phyloP scores from a whole-genome alignment of 306 rosid species.

The Senna siamea region DNA sequence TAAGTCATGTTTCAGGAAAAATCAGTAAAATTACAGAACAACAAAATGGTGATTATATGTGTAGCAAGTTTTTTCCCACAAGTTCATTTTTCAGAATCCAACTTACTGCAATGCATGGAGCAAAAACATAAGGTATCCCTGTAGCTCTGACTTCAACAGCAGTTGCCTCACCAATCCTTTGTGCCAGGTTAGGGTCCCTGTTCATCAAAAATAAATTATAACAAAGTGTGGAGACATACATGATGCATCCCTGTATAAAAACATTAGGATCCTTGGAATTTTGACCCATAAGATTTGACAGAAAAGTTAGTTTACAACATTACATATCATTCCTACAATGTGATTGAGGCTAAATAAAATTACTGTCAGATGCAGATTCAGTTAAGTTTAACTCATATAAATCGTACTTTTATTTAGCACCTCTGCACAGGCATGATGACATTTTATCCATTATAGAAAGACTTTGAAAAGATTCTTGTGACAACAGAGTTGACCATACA shows the following conservation, averaged over 20 bases:
- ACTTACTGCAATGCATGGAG: conserved; percentile 95
- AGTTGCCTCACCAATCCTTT: conserved; percentile 87
- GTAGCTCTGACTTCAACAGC: conserved; percentile 96
- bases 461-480: background rate
- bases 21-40: conserved; percentile 28
- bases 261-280: conserved; percentile 4
- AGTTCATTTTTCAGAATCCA: conserved; percentile 15
- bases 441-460: background rate
- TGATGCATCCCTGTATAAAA: conserved; percentile 22
- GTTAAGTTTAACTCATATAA: conserved; percentile 1
- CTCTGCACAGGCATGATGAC: conserved; percentile 16
- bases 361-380: background rate
- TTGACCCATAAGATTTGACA: conserved; percentile 2
- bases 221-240: conserved; percentile 26
- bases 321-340: background rate
- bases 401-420: background rate
- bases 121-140: conserved; percentile 87
- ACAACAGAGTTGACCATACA: conserved; percentile 18
- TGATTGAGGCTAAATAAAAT: conserved; percentile 15
- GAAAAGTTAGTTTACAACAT: background rate
- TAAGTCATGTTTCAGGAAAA: conserved; percentile 42
- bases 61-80: conserved; percentile 28
- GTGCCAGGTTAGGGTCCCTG: conserved; percentile 74
- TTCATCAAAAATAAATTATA: conserved; percentile 36
- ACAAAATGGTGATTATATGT: background rate